Base-by-base conservation (phyloP, 768 basidiomycete species). In the Kwoniella dendrophila region DNA sequence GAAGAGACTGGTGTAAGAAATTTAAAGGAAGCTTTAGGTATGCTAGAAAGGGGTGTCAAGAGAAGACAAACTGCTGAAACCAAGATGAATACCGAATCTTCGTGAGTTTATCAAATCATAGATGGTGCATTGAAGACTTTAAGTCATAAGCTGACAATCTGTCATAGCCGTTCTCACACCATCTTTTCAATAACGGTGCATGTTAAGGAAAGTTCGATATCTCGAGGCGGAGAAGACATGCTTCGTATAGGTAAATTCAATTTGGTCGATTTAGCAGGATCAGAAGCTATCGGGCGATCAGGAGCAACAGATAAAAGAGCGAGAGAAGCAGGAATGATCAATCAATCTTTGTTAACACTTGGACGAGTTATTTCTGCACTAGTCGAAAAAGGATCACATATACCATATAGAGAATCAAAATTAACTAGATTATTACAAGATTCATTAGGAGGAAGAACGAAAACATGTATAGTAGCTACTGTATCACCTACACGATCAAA, bases 321-420 rank as follows among this genome's bases (percentile, higher is more conserved):
- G 12, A 84, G 92, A 67, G 96, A 99, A 75, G 96, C 96, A 1
- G 96, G 96, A 11, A 96, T 94, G 90, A 98, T 99, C 78, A 99
- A 98, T 73, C 92, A 96, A 80, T 94, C 91, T 73, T 82, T 99
- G 50, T 82, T 99, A 1, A 97, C 96, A n/a, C 86, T 99, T 14
- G 96, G 96, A 0, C 83, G 96, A 32, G 96, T 98, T 36, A 98
- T 99, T 70, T 96, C 94, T 66, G 90, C 90, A 10, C 84, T 99
- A 44, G 96, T 98, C 55, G 94, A 97, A 70, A 88, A 86, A 68
- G 87, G 90, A 0, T 83, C 87, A 30, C 96, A 98, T 75, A 88
- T 98, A 45, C 96, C 96, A 6, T 99, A 98, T 77, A 86, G 93
- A 27, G 96, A 99, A 80, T 97, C 95, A 2, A 98, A 98, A 76